Evolutionary conservation across 1,284 basidiomycete species (phyloP), one percentile per base, ranked within the genome.

Genomic region (Leccinum griseonigrum): DNA sequence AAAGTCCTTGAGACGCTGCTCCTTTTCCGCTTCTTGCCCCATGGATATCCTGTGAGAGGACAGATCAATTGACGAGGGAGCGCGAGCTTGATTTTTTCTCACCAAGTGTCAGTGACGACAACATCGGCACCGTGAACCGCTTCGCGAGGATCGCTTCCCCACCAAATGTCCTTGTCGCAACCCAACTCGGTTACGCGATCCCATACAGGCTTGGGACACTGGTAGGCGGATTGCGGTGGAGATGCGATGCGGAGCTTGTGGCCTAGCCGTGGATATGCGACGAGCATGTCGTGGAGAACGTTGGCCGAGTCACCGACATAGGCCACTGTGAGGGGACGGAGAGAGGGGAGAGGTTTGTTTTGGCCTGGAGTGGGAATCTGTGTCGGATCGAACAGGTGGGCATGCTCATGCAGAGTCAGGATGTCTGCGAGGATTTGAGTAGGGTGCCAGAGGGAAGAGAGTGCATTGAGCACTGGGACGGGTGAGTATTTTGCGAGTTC

Each of bases 231-330:
- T 72, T 82, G 61, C 69, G 84, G 74, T 66, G 97, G 86, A 9
- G 88, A 88, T 29, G 96, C 97, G 32, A 99, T 83, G 58, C 91
- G 87, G 51, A 99, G 75, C 60, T 88, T 79, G 77, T 97, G 94
- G 1, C 97, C 97, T 2, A 99, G 77, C 46, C 97, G 88, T 40
- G 97, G 97, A 71, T 92, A 92, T 7, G 94, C 87, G 60, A 98
- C 97, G 40, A 98, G 87, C 91, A 99, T 96, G 76, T 99, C 97
- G 76, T 98, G 95, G 61, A 97, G 82, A 58, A 99, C 95, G 74
- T 99, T 99, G 65, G 96, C 94, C 36, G 91, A 91, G 78, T 99
- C 97, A 7, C 97, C 97, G 58, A 99, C 86, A 78, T 96, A 99
- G 4, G 96, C 91, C 53, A 97, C 79, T 4, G 94, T 97, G 63